Conservation (phyloP, 2,329 filamentous ascomycete species). For the Nigrograna mackinnonii region DNA sequence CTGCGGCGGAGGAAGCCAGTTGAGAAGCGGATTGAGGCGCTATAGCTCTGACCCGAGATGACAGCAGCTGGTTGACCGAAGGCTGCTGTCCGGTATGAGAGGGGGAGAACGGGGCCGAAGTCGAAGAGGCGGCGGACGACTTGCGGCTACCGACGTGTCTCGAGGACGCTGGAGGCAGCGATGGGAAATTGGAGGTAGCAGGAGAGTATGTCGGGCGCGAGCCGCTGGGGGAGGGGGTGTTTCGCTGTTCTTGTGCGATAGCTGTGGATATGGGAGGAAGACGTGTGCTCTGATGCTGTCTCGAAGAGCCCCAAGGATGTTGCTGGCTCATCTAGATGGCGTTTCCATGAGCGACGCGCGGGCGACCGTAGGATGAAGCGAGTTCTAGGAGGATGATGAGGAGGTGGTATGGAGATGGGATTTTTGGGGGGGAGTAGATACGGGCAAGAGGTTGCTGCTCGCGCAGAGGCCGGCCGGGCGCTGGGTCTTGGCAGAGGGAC, state of each 20-base stretch:
- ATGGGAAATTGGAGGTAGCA: constrained; percentile 56
- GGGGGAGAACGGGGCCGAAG: constrained; percentile 58
- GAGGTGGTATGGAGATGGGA: constrained; percentile 14
- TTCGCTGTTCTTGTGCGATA: constrained; percentile 47
- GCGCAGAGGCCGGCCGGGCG: too few relatives aligned
- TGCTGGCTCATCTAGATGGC: constrained; percentile 54
- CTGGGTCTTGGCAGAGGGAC: too few relatives aligned
- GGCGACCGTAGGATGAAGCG: constrained; percentile 24
- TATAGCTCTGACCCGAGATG: constrained; percentile 60
- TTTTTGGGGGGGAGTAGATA: too few relatives aligned
- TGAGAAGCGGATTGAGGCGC: constrained; percentile 58
- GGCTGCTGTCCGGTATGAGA: constrained; percentile 59
- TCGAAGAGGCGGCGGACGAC: constrained; percentile 58
- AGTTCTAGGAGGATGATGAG: constrained; percentile 15
- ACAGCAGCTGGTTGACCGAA: constrained; percentile 56
- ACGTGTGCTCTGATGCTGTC: constrained; percentile 58
- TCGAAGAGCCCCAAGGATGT: constrained; percentile 60
- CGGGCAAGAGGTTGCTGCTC: too few relatives aligned
- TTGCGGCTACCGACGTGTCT: constrained; percentile 57
- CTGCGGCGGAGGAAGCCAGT: constrained; percentile 59
- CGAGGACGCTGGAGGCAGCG: constrained; percentile 52
- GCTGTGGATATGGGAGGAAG: constrained; percentile 62
- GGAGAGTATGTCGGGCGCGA: constrained; percentile 56
- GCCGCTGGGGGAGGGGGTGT: constrained; percentile 53
- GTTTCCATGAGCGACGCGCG: constrained; percentile 45